Conservation (phyloP, 1,284 basidiomycete genomes). For the Puccinia novopanici region DNA sequence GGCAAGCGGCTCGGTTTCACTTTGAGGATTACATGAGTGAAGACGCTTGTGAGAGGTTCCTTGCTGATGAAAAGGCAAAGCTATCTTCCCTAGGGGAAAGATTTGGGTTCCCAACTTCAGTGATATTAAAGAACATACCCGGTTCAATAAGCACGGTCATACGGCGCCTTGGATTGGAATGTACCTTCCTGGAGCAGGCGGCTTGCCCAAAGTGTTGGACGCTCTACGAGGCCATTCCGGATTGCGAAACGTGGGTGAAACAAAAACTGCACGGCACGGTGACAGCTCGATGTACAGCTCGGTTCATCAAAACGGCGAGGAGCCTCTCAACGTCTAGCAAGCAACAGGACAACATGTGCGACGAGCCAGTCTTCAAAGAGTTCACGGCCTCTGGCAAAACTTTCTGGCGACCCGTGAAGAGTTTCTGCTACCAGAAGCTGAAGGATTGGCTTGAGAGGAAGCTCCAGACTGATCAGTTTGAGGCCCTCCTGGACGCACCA, state of each 20-base stretch:
- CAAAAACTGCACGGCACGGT: slow-evolving; percentile 9
- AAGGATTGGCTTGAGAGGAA: slow-evolving; percentile 16
- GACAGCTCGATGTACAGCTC: not conserved
- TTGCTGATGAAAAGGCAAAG: not conserved
- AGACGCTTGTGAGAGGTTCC: not conserved
- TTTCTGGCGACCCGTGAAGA: slow-evolving; percentile 5
- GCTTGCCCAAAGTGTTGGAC: slow-evolving; percentile 10
- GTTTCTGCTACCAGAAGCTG: slow-evolving; percentile 23
- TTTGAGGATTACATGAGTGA: slow-evolving; percentile 22
- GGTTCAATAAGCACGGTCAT: not conserved
- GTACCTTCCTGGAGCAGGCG: slow-evolving; percentile 4
- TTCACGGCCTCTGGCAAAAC: slow-evolving; percentile 5
- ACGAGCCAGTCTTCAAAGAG: slow-evolving; percentile 12
- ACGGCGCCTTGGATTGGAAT: not conserved
- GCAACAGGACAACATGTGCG: not conserved
- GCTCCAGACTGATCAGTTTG: slow-evolving; percentile 3
- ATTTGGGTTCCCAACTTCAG: not conserved
- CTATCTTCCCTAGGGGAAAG: not conserved
- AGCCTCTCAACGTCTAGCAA: not conserved
- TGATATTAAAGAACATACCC: not conserved
- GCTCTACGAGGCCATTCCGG: slow-evolving; percentile 14
- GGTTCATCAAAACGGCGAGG: slow-evolving; percentile 1
- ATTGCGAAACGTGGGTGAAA: slow-evolving; percentile 1
- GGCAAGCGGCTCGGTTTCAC: slow-evolving; percentile 9
- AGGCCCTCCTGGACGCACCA: not conserved